These are phyloP conservation scores for Mortierella sp. DNA, from an alignment of 371 early-diverging fungal species.

Conservation along the genomic window DNA sequence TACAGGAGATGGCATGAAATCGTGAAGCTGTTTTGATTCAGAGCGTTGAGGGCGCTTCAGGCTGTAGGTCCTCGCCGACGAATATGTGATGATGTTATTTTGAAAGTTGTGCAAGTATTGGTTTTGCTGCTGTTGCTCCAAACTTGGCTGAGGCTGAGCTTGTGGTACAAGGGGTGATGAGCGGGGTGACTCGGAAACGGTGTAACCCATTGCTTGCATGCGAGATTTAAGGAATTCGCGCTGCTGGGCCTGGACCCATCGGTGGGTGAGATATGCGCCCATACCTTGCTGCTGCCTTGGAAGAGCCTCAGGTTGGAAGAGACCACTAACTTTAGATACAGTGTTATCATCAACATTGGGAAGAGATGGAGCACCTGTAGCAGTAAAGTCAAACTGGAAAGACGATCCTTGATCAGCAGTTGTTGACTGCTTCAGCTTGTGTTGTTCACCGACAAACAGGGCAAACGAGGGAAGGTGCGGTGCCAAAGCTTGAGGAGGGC, in stretches of 20 bases:
- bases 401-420: slow-evolving; percentile 2
- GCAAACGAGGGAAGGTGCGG: slow-evolving; percentile 40
- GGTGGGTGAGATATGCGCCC: slow-evolving; percentile 48
- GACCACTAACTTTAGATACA: slow-evolving; percentile 20
- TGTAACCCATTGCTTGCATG: slow-evolving; percentile 38
- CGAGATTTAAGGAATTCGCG: slow-evolving; percentile 48
- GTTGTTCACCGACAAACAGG: slow-evolving; percentile 37
- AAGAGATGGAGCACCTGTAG: slow-evolving; percentile 16
- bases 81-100: slow-evolving; percentile 38
- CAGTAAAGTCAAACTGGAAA: slow-evolving; percentile 34
- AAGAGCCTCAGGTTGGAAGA: slow-evolving; percentile 28
- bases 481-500: slow-evolving; percentile 7
- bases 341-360: slow-evolving; percentile 20
- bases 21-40: slow-evolving; percentile 11
- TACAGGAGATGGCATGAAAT: slow-evolving; percentile 41
- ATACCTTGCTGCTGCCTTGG: slow-evolving; percentile 56
- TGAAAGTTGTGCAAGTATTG: slow-evolving; percentile 37
- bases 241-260: slow-evolving; percentile 52
- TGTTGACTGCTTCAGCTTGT: slow-evolving; percentile 12
- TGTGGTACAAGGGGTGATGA: slow-evolving; percentile 11
- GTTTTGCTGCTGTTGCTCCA: slow-evolving; percentile 18
- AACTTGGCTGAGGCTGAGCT: neutral
- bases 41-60: slow-evolving; percentile 7
- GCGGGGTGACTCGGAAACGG: slow-evolving; percentile 6
- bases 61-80: slow-evolving; percentile 15